Conservation (phyloP, 805 yeast genomes). For the Metschnikowia colocasiae region DNA sequence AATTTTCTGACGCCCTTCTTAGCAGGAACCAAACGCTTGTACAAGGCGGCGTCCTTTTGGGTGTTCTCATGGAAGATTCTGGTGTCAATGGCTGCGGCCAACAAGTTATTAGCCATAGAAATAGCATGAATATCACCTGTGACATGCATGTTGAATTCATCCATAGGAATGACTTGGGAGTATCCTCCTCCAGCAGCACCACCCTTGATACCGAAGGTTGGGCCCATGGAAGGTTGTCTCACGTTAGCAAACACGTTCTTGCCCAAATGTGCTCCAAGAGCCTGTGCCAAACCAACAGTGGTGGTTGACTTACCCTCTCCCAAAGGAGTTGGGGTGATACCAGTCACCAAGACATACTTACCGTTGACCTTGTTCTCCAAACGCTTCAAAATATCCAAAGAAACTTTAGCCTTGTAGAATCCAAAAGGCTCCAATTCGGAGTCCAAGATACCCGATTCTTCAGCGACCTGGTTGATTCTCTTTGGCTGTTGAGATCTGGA, state of each 20-base stretch:
- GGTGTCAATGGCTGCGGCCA: slow-evolving; percentile 84
- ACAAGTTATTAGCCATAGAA: slow-evolving; percentile 73
- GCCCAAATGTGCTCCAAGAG: slow-evolving; percentile 70
- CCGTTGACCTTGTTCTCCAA: slow-evolving; percentile 59
- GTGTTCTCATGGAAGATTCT: slow-evolving; percentile 81
- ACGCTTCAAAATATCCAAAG: slow-evolving; percentile 59
- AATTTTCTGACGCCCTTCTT: slow-evolving; percentile 68
- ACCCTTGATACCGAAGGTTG: slow-evolving; percentile 84
- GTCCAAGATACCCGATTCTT: slow-evolving; percentile 63
- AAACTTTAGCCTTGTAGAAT: slow-evolving; percentile 72
- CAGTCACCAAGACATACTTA: slow-evolving; percentile 72
- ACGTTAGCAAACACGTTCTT: slow-evolving; percentile 74
- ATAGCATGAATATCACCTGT: slow-evolving; percentile 87
- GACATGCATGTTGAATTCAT: slow-evolving; percentile 80
- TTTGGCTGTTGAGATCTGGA: slow-evolving; percentile 75
- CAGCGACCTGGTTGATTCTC: slow-evolving; percentile 62
- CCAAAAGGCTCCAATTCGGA: slow-evolving; percentile 74
- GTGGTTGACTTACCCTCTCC: slow-evolving; percentile 88
- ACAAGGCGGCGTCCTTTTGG: slow-evolving; percentile 69
- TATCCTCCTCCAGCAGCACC: slow-evolving; percentile 93
- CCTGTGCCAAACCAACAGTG: slow-evolving; percentile 78
- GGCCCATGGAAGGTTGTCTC: slow-evolving; percentile 87
- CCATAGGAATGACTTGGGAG: slow-evolving; percentile 86
- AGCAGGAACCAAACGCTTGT: slow-evolving; percentile 70
- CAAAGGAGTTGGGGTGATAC: slow-evolving; percentile 81